Evolutionary conservation across 1,139 yeast genomes (phyloP).

Genomic region (Debaryomycetaceae sp.): DNA sequence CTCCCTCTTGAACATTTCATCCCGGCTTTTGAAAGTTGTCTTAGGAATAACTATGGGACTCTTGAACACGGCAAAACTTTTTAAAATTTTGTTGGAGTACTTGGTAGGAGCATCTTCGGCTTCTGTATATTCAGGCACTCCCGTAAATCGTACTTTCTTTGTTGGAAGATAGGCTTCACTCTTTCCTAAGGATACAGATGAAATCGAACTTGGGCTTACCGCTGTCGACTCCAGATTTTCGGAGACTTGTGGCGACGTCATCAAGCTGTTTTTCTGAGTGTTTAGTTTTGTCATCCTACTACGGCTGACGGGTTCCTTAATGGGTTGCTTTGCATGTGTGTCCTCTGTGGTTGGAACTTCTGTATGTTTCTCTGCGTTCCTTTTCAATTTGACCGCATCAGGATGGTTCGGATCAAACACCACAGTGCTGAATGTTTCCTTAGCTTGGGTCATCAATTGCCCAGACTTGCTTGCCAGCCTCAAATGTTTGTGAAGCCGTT

Average conservation of each 20-base stretch:
- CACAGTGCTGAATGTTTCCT: conserved; percentile 33
- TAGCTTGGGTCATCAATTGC: conserved; percentile 36
- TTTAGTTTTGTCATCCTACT: conserved; percentile 29
- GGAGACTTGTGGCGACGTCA: conserved; percentile 5
- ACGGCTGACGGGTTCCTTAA: conserved; percentile 16
- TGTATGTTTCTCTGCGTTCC: conserved; percentile 7
- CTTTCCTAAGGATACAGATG: conserved; percentile 7
- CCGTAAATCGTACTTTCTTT: conserved; percentile 50
- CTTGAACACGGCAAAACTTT: conserved; percentile 43
- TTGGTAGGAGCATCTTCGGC: conserved; percentile 57
- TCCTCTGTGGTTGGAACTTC: conserved; percentile 2
- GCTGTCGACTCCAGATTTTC: conserved; percentile 1
- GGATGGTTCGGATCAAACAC: conserved; percentile 43
- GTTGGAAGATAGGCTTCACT: conserved; percentile 6
- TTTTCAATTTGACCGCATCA: conserved; percentile 22
- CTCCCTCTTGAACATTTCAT: conserved; percentile 45
- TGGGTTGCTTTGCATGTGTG: conserved; percentile 6
- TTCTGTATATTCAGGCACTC: conserved; percentile 49
- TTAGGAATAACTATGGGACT: conserved; percentile 17
- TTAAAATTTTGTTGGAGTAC: conserved; percentile 43
- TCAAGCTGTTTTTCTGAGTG: conserved; percentile 29
- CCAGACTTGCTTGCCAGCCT: conserved; percentile 41
- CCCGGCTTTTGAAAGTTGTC: conserved; percentile 36
- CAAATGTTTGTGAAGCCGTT: conserved; percentile 39
- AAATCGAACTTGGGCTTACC: conserved; percentile 7